Evolutionary conservation across 2,329 filamentous ascomycete species (phyloP).

Genomic region (Diplocarpon rosae): DNA sequence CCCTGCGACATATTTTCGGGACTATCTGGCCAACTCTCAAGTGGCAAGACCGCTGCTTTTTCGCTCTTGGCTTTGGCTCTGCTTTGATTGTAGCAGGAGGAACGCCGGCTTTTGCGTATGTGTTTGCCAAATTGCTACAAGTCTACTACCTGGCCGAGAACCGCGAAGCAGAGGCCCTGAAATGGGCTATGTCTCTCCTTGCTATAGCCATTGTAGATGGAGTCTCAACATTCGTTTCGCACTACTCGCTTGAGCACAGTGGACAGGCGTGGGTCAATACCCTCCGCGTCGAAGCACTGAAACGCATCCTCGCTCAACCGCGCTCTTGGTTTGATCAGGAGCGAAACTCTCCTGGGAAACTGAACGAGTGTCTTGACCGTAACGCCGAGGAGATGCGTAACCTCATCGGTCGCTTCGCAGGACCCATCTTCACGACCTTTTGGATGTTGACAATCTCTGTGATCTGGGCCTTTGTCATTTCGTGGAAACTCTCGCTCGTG

Average conservation of each 20-base stretch:
- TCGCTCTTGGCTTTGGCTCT: slow-evolving; percentile 40
- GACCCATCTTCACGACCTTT: slow-evolving; percentile 53
- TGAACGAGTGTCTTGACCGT: slow-evolving; percentile 65
- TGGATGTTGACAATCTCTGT: slow-evolving; percentile 60
- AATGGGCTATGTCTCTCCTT: slow-evolving; percentile 62
- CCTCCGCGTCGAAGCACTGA: slow-evolving; percentile 57
- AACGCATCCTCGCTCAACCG: slow-evolving; percentile 62
- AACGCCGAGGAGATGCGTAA: slow-evolving; percentile 83
- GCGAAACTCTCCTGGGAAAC: slow-evolving; percentile 48
- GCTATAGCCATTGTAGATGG: slow-evolving; percentile 58
- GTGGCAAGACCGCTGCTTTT: slow-evolving; percentile 33
- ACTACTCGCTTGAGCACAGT: slow-evolving; percentile 60
- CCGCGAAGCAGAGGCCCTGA: slow-evolving; percentile 15
- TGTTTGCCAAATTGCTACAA: slow-evolving; percentile 60
- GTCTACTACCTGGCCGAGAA: slow-evolving; percentile 49
- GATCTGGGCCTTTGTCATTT: slow-evolving; percentile 60
- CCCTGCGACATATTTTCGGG: slow-evolving; percentile 45
- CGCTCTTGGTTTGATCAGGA: slow-evolving; percentile 67
- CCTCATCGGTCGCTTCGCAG: slow-evolving; percentile 66
- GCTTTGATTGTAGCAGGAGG: slow-evolving; percentile 32
- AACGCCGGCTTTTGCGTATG: slow-evolving; percentile 57
- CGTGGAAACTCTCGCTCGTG: slow-evolving; percentile 75
- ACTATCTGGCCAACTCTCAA: slow-evolving; percentile 62
- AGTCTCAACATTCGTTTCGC: slow-evolving; percentile 50
- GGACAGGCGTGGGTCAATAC: slow-evolving; percentile 69